phyloP scores from a whole-genome alignment of 202 grass and related monocot species.

The Schoenoplectus triqueter region DNA sequence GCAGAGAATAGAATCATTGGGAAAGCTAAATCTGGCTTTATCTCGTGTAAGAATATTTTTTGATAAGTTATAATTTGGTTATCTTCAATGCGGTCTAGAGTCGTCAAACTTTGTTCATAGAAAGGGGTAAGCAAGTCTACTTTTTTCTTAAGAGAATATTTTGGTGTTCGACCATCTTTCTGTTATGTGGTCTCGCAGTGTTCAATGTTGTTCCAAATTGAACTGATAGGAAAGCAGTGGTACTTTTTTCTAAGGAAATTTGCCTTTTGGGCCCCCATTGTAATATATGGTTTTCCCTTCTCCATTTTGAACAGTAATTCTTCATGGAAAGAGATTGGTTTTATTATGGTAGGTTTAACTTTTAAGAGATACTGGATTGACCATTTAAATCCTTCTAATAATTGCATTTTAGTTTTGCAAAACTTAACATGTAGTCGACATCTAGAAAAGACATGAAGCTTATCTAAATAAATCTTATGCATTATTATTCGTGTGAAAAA shows the following conservation, averaged over 20 bases:
- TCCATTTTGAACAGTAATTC: not conserved
- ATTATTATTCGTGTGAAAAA: not conserved
- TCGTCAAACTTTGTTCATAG: too few species aligned
- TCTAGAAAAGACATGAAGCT: slow-evolving; percentile 17
- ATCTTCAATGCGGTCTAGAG: not conserved
- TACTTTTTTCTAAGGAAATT: slow-evolving; percentile 1
- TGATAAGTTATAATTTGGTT: not conserved
- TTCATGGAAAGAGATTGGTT: too few species aligned
- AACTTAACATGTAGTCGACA: not conserved
- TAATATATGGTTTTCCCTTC: not conserved
- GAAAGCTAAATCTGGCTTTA: not conserved
- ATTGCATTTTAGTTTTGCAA: too few species aligned
- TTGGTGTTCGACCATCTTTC: not conserved
- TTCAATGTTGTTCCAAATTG: not conserved
- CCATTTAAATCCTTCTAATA: too few species aligned
- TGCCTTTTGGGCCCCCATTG: not conserved
- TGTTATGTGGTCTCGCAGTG: not conserved
- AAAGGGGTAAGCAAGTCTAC: not conserved
- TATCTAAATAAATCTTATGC: not conserved
- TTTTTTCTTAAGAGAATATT: not conserved
- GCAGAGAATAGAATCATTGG: not conserved
- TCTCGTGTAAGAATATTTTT: slow-evolving; percentile 14
- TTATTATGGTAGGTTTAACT: too few species aligned
- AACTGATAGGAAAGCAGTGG: slow-evolving; percentile 10
- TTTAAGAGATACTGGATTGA: too few species aligned